A percentile compares a stretch with the other conserved stretches of the same genome.
Conservation (phyloP, 352 stramenopile species). For the Pythium sp. region DNA sequence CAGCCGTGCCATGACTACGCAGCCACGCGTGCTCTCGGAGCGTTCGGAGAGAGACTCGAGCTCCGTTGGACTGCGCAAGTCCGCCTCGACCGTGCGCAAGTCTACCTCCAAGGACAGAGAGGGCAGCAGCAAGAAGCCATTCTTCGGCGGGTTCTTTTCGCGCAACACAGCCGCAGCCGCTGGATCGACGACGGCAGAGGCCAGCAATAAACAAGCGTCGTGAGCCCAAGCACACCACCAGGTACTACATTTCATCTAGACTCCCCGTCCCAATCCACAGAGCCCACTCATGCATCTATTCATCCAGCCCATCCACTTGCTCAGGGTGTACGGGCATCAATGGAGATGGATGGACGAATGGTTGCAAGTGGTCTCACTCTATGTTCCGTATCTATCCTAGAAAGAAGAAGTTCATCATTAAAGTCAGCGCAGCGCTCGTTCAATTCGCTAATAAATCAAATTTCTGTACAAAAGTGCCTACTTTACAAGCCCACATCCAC, state of each 20-base stretch:
- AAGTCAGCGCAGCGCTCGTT: background rate
- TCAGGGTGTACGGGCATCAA: background rate
- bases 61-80: constrained; percentile 11
- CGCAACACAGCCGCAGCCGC: constrained; percentile 10
- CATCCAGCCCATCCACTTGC: background rate
- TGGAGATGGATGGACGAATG: background rate
- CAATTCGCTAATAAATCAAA: constrained; percentile 2
- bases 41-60: constrained; percentile 4
- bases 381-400: constrained; percentile 11
- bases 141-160: constrained; percentile 45
- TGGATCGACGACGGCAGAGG: background rate
- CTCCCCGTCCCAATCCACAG: background rate
- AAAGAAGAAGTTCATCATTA: constrained; percentile 7
- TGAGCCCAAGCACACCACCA: background rate
- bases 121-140: constrained; percentile 24
- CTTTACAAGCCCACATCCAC: background rate
- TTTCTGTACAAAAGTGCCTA: background rate
- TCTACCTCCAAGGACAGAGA: constrained; percentile 15
- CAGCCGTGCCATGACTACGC: constrained; percentile 15
- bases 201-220: constrained; percentile 1
- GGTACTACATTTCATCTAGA: constrained; percentile 1
- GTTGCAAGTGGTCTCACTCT: constrained; percentile 2
- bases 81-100: constrained; percentile 21
- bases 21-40: constrained; percentile 7
- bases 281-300: background rate